Conservation (phyloP, 208 protist genomes). For the Wallacemonas sp. region DNA sequence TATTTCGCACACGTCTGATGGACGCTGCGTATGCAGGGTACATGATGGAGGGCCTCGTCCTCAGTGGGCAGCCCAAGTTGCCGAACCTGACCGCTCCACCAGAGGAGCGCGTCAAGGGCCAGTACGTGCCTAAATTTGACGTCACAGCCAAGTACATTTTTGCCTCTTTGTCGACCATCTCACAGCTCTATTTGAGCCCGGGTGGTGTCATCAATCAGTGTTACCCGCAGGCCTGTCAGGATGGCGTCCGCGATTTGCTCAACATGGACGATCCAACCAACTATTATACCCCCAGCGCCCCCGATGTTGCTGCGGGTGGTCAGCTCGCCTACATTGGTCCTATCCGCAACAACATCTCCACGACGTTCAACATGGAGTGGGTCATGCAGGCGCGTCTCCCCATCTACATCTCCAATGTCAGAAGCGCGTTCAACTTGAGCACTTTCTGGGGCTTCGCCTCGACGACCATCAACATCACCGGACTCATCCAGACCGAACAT, state of each 20-base stretch:
- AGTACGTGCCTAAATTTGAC: conserved; percentile 28
- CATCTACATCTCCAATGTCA: conserved; percentile 30
- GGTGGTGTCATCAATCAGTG: conserved; percentile 41
- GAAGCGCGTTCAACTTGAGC: neutral
- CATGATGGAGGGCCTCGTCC: conserved; percentile 52
- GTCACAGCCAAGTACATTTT: neutral
- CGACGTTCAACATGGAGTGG: conserved; percentile 24
- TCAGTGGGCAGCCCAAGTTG: conserved; percentile 32
- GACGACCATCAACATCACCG: conserved; percentile 29
- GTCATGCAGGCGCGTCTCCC: conserved; percentile 29
- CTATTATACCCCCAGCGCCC: neutral
- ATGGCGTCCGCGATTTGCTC: neutral
- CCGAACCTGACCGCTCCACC: conserved; percentile 30
- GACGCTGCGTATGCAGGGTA: conserved; percentile 33
- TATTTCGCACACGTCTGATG: conserved; percentile 40
- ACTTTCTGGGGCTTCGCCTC: conserved; percentile 60
- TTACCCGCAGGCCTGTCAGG: conserved; percentile 13
- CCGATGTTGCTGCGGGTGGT: neutral
- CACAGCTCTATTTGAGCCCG: conserved; percentile 25
- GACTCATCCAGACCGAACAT: conserved; percentile 20
- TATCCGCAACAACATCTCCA: conserved; percentile 14
- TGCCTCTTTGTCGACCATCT: neutral
- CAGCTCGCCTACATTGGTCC: conserved; percentile 12
- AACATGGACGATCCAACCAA: conserved; percentile 15
- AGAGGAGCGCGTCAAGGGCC: conserved; percentile 18